Evolutionary conservation across 495 filamentous ascomycete genomes (phyloP).

Genomic region (Podospora pseudocomata): DNA sequence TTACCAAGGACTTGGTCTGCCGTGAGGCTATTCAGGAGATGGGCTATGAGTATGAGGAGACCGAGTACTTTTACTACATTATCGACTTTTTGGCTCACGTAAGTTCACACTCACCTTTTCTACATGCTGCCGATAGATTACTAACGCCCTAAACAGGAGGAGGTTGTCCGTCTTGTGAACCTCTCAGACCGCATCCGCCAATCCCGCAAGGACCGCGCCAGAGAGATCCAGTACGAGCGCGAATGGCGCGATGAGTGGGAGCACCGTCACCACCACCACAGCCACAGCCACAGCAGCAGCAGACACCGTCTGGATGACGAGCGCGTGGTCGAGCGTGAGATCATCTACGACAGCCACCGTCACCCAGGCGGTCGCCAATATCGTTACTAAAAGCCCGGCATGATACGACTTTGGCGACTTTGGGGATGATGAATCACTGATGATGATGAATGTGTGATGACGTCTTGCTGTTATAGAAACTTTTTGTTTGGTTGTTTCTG

Average conservation of each 20-base stretch:
- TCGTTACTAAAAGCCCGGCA: slow-evolving; percentile 8
- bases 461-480: slow-evolving; percentile 3
- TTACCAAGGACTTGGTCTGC: slow-evolving; percentile 88
- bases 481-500: not conserved
- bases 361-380: slow-evolving; percentile 22
- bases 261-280: slow-evolving; percentile 44
- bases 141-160: slow-evolving; percentile 58
- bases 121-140: slow-evolving; percentile 9
- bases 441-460: slow-evolving; percentile 7
- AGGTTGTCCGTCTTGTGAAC: slow-evolving; percentile 79
- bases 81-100: slow-evolving; percentile 88
- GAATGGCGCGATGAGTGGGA: slow-evolving; percentile 62
- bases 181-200: slow-evolving; percentile 77
- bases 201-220: slow-evolving; percentile 68
- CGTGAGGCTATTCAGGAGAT: slow-evolving; percentile 80
- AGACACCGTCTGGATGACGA: slow-evolving; percentile 50
- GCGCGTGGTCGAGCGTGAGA: slow-evolving; percentile 55
- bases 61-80: slow-evolving; percentile 83
- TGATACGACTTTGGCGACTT: slow-evolving; percentile 7
- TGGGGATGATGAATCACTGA: not conserved
- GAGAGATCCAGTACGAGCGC: slow-evolving; percentile 79
- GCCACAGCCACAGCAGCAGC: slow-evolving; percentile 32
- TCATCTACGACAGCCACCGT: slow-evolving; percentile 48
- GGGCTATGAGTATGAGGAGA: slow-evolving; percentile 92
- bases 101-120: slow-evolving; percentile 38